A percentile compares a stretch with the other conserved stretches of the same genome.
Conservation (phyloP, 2,329 filamentous ascomycete species). For the Leptodontidium sp. region DNA sequence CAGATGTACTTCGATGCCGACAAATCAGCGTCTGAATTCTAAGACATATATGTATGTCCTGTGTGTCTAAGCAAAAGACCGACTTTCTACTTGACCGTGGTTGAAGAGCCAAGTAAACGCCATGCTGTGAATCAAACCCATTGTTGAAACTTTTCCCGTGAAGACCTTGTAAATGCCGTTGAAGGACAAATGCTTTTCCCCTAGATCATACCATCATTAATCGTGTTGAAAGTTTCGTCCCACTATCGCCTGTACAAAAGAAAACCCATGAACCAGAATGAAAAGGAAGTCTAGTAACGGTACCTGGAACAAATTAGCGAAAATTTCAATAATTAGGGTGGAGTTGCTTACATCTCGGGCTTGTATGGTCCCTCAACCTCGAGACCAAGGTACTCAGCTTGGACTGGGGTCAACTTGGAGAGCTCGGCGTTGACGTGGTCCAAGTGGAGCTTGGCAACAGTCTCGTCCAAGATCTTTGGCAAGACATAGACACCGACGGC, state of each 20-base stretch:
- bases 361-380: constrained; percentile 92
- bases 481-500: constrained; percentile 93
- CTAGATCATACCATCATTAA: constrained; percentile 66
- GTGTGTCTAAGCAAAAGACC: constrained; percentile 43
- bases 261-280: constrained; percentile 33
- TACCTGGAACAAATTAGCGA: constrained; percentile 41
- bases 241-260: constrained; percentile 37
- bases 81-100: constrained; percentile 49
- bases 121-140: constrained; percentile 45
- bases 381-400: constrained; percentile 95
- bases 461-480: constrained; percentile 99
- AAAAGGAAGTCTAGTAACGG: constrained; percentile 46
- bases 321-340: background rate
- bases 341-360: constrained; percentile 78
- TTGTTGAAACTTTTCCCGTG: constrained; percentile 49
- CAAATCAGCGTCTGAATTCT: constrained; percentile 29
- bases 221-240: constrained; percentile 48
- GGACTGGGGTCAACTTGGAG: constrained; percentile 81
- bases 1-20: constrained; percentile 4
- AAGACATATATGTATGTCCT: constrained; percentile 36
- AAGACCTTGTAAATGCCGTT: constrained; percentile 60
- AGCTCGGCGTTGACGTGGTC: constrained; percentile 95
- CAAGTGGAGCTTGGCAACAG: constrained; percentile 94
- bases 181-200: constrained; percentile 66
- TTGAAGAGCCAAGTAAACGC: constrained; percentile 51